Percentiles rank a stretch among this genome's conserved stretches.
Conservation (phyloP, 768 basidiomycete species). For the Clitopilus hobsonii region DNA sequence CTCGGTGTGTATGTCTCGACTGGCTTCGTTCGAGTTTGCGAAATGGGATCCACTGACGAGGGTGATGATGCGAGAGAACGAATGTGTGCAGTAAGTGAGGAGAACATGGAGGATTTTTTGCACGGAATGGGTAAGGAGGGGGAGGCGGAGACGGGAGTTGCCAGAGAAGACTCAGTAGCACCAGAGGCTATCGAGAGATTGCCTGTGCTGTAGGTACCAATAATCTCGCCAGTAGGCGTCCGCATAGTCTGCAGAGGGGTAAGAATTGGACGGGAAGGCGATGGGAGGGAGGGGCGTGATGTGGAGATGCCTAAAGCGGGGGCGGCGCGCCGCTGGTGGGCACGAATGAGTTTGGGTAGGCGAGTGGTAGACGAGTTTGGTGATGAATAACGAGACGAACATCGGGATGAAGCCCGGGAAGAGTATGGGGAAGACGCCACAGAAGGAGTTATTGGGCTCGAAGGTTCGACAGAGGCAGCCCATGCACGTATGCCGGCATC, state of each 20-base stretch:
- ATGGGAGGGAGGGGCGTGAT: constrained; percentile 23
- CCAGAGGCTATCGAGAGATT: constrained; percentile 29
- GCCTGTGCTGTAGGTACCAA: constrained; percentile 27
- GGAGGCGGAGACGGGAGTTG: constrained; percentile 42
- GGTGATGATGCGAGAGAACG: constrained; percentile 38
- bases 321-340: constrained; percentile 33
- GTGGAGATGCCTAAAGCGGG: constrained; percentile 51
- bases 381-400: background rate
- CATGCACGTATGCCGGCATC: constrained; percentile 41
- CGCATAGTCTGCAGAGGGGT: constrained; percentile 29
- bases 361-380: constrained; percentile 4
- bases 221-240: constrained; percentile 19
- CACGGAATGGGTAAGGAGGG: constrained; percentile 26
- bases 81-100: constrained; percentile 35
- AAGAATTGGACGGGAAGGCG: constrained; percentile 24
- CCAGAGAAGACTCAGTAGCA: constrained; percentile 45
- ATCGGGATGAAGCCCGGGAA: constrained; percentile 10
- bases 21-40: constrained; percentile 14
- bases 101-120: constrained; percentile 27
- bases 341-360: constrained; percentile 34
- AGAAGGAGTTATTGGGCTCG: constrained; percentile 21
- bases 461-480: constrained; percentile 35
- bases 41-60: constrained; percentile 19
- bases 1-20: constrained; percentile 6
- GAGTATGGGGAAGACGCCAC: constrained; percentile 17